These are phyloP conservation scores for Volvox reticuliferus DNA, from an alignment of 139 green algal species.

Conservation along the genomic window DNA sequence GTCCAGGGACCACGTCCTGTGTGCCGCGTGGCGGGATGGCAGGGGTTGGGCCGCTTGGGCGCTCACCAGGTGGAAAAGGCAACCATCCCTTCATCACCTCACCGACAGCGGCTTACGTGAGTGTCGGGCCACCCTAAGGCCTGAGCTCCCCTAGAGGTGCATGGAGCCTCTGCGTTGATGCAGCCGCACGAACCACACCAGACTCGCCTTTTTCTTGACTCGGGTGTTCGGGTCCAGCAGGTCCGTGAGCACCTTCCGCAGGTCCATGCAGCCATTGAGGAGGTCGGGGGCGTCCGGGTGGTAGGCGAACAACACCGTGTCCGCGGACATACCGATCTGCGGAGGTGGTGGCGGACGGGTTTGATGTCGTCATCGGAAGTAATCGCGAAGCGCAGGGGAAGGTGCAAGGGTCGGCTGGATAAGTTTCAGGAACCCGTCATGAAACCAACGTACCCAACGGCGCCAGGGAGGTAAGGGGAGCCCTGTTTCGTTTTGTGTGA, in stretches of 20 bases:
- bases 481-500: too few relatives aligned
- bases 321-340: constrained; percentile 74
- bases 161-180: too few relatives aligned
- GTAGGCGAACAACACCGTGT: constrained; percentile 71
- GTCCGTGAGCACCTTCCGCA: constrained; percentile 26
- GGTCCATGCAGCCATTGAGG: constrained; percentile 57
- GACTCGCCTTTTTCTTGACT: constrained; percentile 50
- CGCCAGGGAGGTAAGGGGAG: too few relatives aligned
- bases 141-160: too few relatives aligned
- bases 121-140: too few relatives aligned
- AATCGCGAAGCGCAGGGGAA: neutral
- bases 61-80: neutral
- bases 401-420: too few relatives aligned
- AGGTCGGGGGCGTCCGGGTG: constrained; percentile 80
- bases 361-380: too few relatives aligned
- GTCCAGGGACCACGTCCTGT: constrained; percentile 56
- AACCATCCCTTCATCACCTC: neutral
- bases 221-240: neutral
- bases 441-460: too few relatives aligned
- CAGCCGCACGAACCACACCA: too few relatives aligned
- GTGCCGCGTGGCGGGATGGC: neutral
- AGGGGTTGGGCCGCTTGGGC: too few relatives aligned
- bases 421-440: too few relatives aligned
- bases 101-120: too few relatives aligned
- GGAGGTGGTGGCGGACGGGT: neutral